Percentiles rank a stretch among this genome's conserved stretches.
Conservation (phyloP, 2,329 filamentous ascomycete genomes). For the Aspergillus candidus region DNA sequence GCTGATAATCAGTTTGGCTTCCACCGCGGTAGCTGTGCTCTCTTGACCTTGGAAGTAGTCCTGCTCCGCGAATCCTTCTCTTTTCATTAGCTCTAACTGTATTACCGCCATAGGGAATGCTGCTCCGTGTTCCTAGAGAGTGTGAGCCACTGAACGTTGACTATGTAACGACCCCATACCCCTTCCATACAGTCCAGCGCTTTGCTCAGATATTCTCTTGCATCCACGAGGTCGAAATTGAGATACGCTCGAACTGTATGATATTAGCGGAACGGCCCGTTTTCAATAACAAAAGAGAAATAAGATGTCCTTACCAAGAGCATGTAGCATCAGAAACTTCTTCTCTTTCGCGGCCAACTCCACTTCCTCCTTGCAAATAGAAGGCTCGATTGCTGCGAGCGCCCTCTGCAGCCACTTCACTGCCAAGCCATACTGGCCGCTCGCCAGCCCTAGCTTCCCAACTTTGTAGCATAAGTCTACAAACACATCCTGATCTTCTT, state of each 20-base stretch:
- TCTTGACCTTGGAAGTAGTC: conserved; percentile 38
- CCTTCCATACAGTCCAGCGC: conserved; percentile 56
- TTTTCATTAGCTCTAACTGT: conserved; percentile 58
- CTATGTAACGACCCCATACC: conserved; percentile 8
- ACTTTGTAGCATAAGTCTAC: conserved; percentile 67
- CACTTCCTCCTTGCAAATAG: conserved; percentile 45
- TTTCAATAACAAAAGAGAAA: too few relatives aligned
- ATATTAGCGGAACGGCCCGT: conserved; percentile 4
- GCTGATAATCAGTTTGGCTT: conserved; percentile 31
- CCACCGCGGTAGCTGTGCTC: not conserved
- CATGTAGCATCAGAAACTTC: conserved; percentile 60
- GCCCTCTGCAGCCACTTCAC: conserved; percentile 69
- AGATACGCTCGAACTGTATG: conserved; percentile 23
- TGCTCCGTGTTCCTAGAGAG: conserved; percentile 51
- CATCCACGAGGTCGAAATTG: conserved; percentile 37
- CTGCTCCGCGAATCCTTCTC: conserved; percentile 30
- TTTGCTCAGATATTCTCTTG: conserved; percentile 48
- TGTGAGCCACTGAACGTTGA: not conserved
- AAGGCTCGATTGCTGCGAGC: conserved; percentile 49
- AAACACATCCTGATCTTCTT: conserved; percentile 37
- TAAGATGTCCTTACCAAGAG: conserved; percentile 43
- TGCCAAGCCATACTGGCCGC: conserved; percentile 51
- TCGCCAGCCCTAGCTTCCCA: conserved; percentile 54
- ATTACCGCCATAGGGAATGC: conserved; percentile 62
- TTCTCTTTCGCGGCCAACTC: conserved; percentile 58